Evolutionary conservation across 306 rosid genomes (phyloP).

Genomic region (Prunus padus): DNA sequence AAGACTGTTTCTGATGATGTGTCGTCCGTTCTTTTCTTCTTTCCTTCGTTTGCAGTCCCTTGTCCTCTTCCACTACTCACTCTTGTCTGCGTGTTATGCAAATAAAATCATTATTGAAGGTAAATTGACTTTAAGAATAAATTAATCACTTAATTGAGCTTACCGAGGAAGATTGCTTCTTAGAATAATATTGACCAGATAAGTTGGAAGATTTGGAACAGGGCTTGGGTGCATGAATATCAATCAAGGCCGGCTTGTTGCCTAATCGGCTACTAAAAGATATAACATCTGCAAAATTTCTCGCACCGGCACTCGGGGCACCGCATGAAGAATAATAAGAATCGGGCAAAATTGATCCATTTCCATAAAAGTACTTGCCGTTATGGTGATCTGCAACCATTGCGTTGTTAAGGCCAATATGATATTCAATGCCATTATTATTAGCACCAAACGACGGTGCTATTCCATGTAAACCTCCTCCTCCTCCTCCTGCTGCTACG

Average conservation of each 20-base stretch:
- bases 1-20: constrained; percentile 51
- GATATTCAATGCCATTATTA: constrained; percentile 37
- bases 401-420: constrained; percentile 33
- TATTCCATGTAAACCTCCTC: constrained; percentile 19
- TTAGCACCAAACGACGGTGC: constrained; percentile 7
- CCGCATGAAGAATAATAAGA: constrained; percentile 39
- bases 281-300: constrained; percentile 62
- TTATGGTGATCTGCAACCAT: constrained; percentile 26
- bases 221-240: constrained; percentile 45
- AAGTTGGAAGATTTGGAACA: constrained; percentile 35
- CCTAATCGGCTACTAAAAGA: constrained; percentile 54
- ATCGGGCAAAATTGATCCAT: constrained; percentile 25
- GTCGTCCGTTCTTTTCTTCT: constrained; percentile 87
- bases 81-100: constrained; percentile 43
- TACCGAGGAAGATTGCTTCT: constrained; percentile 64
- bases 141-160: neutral
- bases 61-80: constrained; percentile 48
- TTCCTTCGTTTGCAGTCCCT: constrained; percentile 54
- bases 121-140: neutral
- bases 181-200: constrained; percentile 36
- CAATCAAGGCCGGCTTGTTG: constrained; percentile 41
- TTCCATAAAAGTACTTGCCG: constrained; percentile 36
- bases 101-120: neutral
- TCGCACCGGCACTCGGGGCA: neutral
- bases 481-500: too few species aligned